These are phyloP conservation scores for Eucalyptus pumila DNA, from an alignment of 345 rosid species.

Conservation along the genomic window DNA sequence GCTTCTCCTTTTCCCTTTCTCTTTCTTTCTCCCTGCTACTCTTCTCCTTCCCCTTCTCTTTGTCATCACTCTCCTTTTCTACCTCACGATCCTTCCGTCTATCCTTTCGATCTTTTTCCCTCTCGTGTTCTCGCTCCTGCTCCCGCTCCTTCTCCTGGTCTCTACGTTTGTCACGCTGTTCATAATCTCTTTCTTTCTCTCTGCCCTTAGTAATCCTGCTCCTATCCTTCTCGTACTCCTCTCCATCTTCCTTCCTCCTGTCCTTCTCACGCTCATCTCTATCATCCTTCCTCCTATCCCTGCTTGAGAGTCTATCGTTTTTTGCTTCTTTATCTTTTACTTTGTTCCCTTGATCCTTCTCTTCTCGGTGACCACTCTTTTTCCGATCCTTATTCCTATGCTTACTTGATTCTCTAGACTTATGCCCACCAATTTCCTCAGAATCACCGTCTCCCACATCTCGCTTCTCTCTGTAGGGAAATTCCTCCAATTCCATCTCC, in stretches of 20 bases:
- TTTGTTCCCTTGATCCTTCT: background rate
- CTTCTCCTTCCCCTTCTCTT: constrained; percentile 34
- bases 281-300: background rate
- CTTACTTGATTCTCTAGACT: background rate
- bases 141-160: constrained; percentile 20
- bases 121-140: constrained; percentile 33
- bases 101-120: constrained; percentile 9
- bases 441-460: constrained; percentile 2
- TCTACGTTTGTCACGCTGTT: constrained; percentile 13
- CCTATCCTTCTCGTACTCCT: background rate
- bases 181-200: constrained; percentile 23
- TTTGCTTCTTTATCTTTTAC: background rate
- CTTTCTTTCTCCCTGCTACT: constrained; percentile 12
- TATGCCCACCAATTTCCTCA: constrained; percentile 1
- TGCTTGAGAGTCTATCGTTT: background rate
- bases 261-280: constrained; percentile 12
- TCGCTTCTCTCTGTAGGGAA: background rate
- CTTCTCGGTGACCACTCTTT: background rate
- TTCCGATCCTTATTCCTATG: constrained; percentile 6
- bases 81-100: constrained; percentile 1
- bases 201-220: constrained; percentile 29
- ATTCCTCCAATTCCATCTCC: constrained; percentile 2
- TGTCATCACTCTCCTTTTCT: constrained; percentile 21
- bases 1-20: constrained; percentile 29
- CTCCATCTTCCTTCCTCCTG: constrained; percentile 24